These are phyloP conservation scores for Catunica adiposa DNA, from an alignment of 2,329 filamentous ascomycete genomes.

Conservation along the genomic window DNA sequence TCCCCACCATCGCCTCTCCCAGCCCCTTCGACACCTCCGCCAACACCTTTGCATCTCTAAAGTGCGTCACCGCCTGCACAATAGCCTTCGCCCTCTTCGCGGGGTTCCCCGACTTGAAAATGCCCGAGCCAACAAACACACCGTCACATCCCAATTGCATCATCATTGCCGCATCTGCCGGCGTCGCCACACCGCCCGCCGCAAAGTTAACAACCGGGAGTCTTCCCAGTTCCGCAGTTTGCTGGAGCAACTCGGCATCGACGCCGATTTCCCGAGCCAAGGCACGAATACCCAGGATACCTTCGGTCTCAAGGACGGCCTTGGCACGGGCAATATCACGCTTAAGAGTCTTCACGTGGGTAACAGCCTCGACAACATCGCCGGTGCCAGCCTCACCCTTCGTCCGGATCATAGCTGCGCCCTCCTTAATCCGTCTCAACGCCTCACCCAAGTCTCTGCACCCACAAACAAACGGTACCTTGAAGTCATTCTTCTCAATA, in stretches of 20 bases:
- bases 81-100: slow-evolving; percentile 84
- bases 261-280: slow-evolving; percentile 68
- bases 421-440: slow-evolving; percentile 75
- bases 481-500: slow-evolving; percentile 74
- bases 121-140: slow-evolving; percentile 90
- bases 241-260: slow-evolving; percentile 62
- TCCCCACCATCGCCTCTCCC: slow-evolving; percentile 96
- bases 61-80: slow-evolving; percentile 86
- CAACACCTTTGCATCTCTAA: slow-evolving; percentile 65
- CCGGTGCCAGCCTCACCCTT: slow-evolving; percentile 97
- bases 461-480: slow-evolving; percentile 85
- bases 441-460: slow-evolving; percentile 92
- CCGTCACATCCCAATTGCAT: slow-evolving; percentile 98
- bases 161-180: slow-evolving; percentile 87
- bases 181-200: slow-evolving; percentile 97
- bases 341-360: slow-evolving; percentile 87
- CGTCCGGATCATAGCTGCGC: slow-evolving; percentile 95
- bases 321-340: slow-evolving; percentile 66
- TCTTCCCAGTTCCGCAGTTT: slow-evolving; percentile 73
- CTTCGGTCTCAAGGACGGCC: slow-evolving; percentile 45
- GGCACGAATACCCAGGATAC: slow-evolving; percentile 41
- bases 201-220: slow-evolving; percentile 96
- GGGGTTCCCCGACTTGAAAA: slow-evolving; percentile 92
- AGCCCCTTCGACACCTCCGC: slow-evolving; percentile 76
- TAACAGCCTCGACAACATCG: slow-evolving; percentile 90